Conservation (phyloP, 1,139 yeast species). For the Magnusiomyces suaveolens region DNA sequence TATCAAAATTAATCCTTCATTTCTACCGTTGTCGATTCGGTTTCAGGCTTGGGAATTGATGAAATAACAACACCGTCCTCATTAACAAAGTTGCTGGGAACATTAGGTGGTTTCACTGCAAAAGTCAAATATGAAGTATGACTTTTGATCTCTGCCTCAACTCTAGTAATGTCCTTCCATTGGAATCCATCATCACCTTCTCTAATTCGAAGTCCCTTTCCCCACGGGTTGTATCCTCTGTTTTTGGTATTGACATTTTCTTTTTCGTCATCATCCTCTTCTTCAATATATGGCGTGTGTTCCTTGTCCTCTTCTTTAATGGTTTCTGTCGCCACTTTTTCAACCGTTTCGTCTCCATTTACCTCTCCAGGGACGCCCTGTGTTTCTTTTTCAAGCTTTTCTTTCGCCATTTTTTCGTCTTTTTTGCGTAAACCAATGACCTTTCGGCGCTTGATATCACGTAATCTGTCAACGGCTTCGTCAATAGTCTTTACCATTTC, state of each 20-base stretch:
- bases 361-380: conserved; percentile 10
- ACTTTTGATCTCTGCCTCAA: conserved; percentile 78
- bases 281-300: not conserved
- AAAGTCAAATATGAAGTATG: conserved; percentile 93
- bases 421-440: conserved; percentile 64
- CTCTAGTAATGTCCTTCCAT: conserved; percentile 77
- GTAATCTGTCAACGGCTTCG: conserved; percentile 72
- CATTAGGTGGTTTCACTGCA: conserved; percentile 43
- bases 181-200: conserved; percentile 76
- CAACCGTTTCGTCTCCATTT: conserved; percentile 14
- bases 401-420: conserved; percentile 28
- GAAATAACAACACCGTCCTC: conserved; percentile 13
- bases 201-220: conserved; percentile 65
- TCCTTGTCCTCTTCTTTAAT: conserved; percentile 11
- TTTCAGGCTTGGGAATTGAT: conserved; percentile 5
- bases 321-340: conserved; percentile 17
- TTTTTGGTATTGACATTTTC: conserved; percentile 22
- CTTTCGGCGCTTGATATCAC: conserved; percentile 71
- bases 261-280: not conserved
- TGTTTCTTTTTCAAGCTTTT: conserved; percentile 9
- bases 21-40: no score
- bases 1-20: no score
- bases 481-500: conserved; percentile 74
- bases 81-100: conserved; percentile 12
- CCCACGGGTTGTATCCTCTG: conserved; percentile 81